These are phyloP conservation scores for Ogataea neopini DNA, from an alignment of 805 yeast genomes.

Conservation along the genomic window DNA sequence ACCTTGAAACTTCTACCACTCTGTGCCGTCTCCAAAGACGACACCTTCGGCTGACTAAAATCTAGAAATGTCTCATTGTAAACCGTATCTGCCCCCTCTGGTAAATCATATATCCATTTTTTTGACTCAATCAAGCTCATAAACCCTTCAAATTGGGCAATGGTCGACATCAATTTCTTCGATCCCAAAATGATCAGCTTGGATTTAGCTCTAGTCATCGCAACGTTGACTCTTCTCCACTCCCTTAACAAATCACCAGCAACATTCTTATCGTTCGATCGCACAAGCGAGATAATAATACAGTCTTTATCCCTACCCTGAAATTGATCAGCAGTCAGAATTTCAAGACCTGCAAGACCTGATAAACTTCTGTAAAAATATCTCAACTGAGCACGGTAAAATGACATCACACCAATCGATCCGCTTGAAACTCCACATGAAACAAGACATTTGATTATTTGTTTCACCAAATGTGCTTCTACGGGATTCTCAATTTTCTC, in stretches of 20 bases:
- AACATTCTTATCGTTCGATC: slow-evolving; percentile 64
- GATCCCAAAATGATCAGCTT: slow-evolving; percentile 88
- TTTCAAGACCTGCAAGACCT: slow-evolving; percentile 54
- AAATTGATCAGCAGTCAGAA: slow-evolving; percentile 90
- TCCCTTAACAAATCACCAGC: slow-evolving; percentile 83
- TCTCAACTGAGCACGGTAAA: slow-evolving; percentile 78
- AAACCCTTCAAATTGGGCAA: slow-evolving; percentile 57
- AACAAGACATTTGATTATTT: slow-evolving; percentile 59
- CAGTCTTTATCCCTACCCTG: slow-evolving; percentile 97
- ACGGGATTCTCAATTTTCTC: slow-evolving; percentile 72
- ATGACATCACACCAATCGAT: slow-evolving; percentile 84
- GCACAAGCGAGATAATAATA: slow-evolving; percentile 83
- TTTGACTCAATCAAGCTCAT: slow-evolving; percentile 54
- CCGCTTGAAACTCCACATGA: slow-evolving; percentile 58
- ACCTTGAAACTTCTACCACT: slow-evolving; percentile 8
- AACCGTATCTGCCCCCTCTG: slow-evolving; percentile 40
- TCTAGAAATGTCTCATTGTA: slow-evolving; percentile 32
- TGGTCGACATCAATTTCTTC: slow-evolving; percentile 53
- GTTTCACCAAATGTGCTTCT: slow-evolving; percentile 68
- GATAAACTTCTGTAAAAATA: slow-evolving; percentile 39
- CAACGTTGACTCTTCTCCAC: slow-evolving; percentile 92
- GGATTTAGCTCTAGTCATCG: slow-evolving; percentile 85
- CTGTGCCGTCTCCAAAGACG: background rate
- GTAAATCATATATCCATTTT: slow-evolving; percentile 66
- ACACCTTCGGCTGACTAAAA: slow-evolving; percentile 5